phyloP scores from a whole-genome alignment of 2,329 filamentous ascomycete genomes.

The Trichoderma guizhouense region DNA sequence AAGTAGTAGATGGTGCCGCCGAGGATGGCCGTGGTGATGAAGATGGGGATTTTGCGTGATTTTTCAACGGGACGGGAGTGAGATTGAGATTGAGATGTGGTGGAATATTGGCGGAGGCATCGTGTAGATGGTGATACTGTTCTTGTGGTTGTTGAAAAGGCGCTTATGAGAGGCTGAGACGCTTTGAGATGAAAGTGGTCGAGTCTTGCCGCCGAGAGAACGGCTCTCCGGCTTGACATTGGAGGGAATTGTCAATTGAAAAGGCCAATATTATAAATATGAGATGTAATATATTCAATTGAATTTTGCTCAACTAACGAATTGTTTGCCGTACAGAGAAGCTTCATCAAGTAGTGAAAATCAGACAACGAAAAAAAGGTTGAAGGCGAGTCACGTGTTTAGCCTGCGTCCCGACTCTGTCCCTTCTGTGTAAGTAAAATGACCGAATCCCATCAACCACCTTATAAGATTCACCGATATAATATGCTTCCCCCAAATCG shows the following conservation, averaged over 20 bases:
- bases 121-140: not conserved
- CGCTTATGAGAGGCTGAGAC: not conserved
- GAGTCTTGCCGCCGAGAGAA: not conserved
- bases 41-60: conserved; percentile 24
- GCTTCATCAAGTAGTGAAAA: not conserved
- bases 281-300: not conserved
- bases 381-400: conserved; percentile 1
- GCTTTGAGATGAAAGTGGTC: not conserved
- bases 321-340: not conserved
- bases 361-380: not conserved
- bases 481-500: not conserved
- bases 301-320: not conserved
- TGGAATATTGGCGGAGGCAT: not conserved
- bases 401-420: not conserved
- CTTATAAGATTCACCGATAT: not conserved
- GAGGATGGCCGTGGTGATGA: conserved; percentile 25
- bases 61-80: not conserved
- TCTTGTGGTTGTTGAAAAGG: not conserved
- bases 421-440: not conserved
- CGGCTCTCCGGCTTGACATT: not conserved
- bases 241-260: not conserved
- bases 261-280: not conserved
- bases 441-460: not conserved
- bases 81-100: not conserved
- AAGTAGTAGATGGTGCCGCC: conserved; percentile 28